phyloP scores from a whole-genome alignment of 2,329 filamentous ascomycete genomes.

The Ascochyta pisi region DNA sequence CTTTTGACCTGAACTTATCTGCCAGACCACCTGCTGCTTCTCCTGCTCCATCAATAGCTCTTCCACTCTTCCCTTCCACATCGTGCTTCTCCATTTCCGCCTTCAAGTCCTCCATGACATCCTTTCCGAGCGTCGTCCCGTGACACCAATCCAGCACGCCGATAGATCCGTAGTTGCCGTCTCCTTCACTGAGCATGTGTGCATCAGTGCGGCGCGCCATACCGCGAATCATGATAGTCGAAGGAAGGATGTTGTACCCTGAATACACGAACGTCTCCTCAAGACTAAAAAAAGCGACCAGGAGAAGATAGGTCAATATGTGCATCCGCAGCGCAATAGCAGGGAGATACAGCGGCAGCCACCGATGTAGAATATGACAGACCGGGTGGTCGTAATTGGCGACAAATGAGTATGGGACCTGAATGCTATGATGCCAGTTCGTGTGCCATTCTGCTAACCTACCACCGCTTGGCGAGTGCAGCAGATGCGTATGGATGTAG shows the following conservation, averaged over 20 bases:
- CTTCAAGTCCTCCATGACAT: constrained; percentile 62
- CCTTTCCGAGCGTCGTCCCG: constrained; percentile 59
- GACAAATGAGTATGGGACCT: constrained; percentile 66
- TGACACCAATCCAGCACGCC: constrained; percentile 59
- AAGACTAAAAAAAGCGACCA: constrained; percentile 67
- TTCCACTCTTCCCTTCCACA: constrained; percentile 53
- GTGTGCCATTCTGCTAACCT: constrained; percentile 52
- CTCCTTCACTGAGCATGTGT: constrained; percentile 64
- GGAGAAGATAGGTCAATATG: constrained; percentile 73
- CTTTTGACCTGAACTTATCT: constrained; percentile 36
- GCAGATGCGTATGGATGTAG: constrained; percentile 72
- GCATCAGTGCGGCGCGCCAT: constrained; percentile 65
- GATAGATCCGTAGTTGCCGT: constrained; percentile 68
- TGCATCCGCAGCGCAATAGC: constrained; percentile 71
- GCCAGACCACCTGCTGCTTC: constrained; percentile 41
- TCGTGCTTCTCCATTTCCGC: constrained; percentile 64
- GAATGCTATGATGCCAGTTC: constrained; percentile 65
- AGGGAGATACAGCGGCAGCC: constrained; percentile 71
- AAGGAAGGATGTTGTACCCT: constrained; percentile 69
- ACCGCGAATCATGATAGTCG: constrained; percentile 62
- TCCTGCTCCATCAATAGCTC: constrained; percentile 45
- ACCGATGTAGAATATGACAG: constrained; percentile 67
- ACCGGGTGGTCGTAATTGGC: constrained; percentile 73
- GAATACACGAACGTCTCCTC: constrained; percentile 73
- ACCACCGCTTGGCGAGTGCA: constrained; percentile 61